A percentile compares a stretch with the other conserved stretches of the same genome.
phyloP scores from a whole-genome alignment of 1,284 basidiomycete species.

The Clitocybe nebularis region DNA sequence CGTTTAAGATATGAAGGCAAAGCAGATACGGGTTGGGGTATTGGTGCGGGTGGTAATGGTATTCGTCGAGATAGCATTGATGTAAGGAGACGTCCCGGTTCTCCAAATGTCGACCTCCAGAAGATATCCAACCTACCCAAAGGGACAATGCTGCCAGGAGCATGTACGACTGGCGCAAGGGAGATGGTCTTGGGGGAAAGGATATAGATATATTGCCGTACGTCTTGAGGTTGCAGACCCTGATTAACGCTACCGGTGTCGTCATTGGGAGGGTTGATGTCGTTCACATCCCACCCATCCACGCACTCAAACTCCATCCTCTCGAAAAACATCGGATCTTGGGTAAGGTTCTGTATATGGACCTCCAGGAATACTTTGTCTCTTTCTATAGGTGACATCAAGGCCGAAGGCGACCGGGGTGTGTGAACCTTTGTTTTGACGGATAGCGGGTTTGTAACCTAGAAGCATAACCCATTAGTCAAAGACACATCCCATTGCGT shows the following conservation, averaged over 20 bases:
- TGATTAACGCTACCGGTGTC: slow-evolving; percentile 25
- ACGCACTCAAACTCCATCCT: slow-evolving; percentile 70
- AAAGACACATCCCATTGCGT: not conserved
- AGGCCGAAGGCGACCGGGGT: slow-evolving; percentile 67
- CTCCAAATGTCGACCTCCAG: slow-evolving; percentile 78
- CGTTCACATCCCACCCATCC: slow-evolving; percentile 63
- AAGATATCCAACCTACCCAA: slow-evolving; percentile 80
- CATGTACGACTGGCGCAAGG: slow-evolving; percentile 45
- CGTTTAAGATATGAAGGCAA: slow-evolving; percentile 71
- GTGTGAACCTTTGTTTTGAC: slow-evolving; percentile 87
- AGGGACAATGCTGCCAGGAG: slow-evolving; percentile 68
- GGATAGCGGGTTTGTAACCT: slow-evolving; percentile 85
- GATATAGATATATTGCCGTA: slow-evolving; percentile 82
- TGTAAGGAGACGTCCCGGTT: slow-evolving; percentile 78
- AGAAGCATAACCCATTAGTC: slow-evolving; percentile 9
- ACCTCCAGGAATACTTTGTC: slow-evolving; percentile 85
- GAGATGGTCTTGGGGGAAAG: slow-evolving; percentile 51
- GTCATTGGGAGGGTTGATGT: slow-evolving; percentile 41
- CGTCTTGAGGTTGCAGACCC: slow-evolving; percentile 69
- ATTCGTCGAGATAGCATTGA: slow-evolving; percentile 77
- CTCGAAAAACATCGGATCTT: slow-evolving; percentile 74
- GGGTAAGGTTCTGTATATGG: slow-evolving; percentile 82
- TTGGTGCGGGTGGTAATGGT: slow-evolving; percentile 40
- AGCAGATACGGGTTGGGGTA: slow-evolving; percentile 57
- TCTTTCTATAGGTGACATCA: slow-evolving; percentile 56